Evolutionary conservation across 192 early-diverging fungal species (phyloP).

Genomic region (Umbelopsis sp.): DNA sequence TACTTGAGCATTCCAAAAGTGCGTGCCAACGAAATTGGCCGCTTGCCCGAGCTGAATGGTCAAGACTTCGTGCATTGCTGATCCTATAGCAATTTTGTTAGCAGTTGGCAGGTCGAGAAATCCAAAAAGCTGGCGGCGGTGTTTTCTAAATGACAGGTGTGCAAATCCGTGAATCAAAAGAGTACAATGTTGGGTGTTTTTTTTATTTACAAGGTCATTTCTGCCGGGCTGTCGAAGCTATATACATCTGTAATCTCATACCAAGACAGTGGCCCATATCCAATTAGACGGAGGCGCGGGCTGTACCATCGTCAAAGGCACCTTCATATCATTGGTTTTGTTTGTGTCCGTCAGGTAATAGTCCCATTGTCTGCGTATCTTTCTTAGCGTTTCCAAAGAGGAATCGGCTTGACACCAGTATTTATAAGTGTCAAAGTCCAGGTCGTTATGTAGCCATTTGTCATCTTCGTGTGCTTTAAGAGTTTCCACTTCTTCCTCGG

Average conservation of each 20-base stretch:
- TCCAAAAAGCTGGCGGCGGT: too few relatives aligned
- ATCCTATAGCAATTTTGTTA: not conserved
- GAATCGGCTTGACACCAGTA: slow-evolving; percentile 3
- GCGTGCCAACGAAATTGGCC: slow-evolving; percentile 87
- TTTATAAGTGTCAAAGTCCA: slow-evolving; percentile 1
- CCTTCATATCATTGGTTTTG: not conserved
- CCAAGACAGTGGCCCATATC: slow-evolving; percentile 6
- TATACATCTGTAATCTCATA: not conserved
- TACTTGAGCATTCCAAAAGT: slow-evolving; percentile 93
- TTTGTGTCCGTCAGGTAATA: not conserved
- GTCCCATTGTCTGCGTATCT: slow-evolving; percentile 7
- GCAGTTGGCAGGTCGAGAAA: too few relatives aligned
- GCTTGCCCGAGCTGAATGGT: slow-evolving; percentile 89
- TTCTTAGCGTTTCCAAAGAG: not conserved
- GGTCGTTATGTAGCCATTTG: not conserved
- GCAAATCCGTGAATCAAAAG: too few relatives aligned
- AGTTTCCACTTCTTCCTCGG: not conserved
- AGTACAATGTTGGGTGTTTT: too few relatives aligned
- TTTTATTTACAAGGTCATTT: not conserved
- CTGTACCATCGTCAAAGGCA: not conserved
- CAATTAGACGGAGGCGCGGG: slow-evolving; percentile 3
- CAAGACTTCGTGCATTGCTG: slow-evolving; percentile 81
- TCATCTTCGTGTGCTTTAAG: not conserved
- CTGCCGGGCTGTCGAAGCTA: too few relatives aligned
- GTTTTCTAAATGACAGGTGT: too few relatives aligned